phyloP scores from a whole-genome alignment of 306 rosid genomes.

The Vigna unguiculata region DNA sequence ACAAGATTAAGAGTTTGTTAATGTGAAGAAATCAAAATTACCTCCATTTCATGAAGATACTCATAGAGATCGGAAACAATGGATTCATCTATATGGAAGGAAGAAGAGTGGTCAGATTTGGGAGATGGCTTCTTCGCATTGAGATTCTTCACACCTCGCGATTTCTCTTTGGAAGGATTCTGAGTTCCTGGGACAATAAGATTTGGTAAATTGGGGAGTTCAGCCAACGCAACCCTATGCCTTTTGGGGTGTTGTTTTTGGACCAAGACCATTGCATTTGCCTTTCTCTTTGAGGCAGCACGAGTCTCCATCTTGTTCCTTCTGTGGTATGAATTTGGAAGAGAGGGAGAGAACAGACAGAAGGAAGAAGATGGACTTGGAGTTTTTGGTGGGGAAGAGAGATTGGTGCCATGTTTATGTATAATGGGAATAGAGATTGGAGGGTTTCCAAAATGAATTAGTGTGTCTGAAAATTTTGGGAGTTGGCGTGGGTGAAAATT shows the following conservation, averaged over 20 bases:
- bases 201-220: slow-evolving; percentile 58
- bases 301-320: slow-evolving; percentile 17
- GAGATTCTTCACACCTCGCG: slow-evolving; percentile 30
- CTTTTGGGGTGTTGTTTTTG: slow-evolving; percentile 44
- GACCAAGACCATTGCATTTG: slow-evolving; percentile 11
- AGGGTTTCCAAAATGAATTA: neutral
- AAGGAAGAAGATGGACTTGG: neutral
- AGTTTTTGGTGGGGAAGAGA: neutral
- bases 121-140: slow-evolving; percentile 23
- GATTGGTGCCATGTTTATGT: neutral
- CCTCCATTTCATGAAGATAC: slow-evolving; percentile 75
- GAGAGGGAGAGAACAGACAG: neutral
- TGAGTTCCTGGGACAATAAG: neutral
- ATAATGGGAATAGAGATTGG: neutral
- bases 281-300: slow-evolving; percentile 49
- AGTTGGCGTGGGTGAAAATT: too few relatives aligned
- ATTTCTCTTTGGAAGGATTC: slow-evolving; percentile 17
- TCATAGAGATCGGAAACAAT: slow-evolving; percentile 37
- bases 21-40: neutral
- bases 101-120: neutral
- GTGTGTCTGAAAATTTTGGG: neutral
- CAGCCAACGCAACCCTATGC: slow-evolving; percentile 66
- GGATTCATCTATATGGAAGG: neutral
- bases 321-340: neutral
- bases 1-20: neutral